Evolutionary conservation across 2,329 filamentous ascomycete genomes (phyloP).

Genomic region (Metarhizium brunneum): DNA sequence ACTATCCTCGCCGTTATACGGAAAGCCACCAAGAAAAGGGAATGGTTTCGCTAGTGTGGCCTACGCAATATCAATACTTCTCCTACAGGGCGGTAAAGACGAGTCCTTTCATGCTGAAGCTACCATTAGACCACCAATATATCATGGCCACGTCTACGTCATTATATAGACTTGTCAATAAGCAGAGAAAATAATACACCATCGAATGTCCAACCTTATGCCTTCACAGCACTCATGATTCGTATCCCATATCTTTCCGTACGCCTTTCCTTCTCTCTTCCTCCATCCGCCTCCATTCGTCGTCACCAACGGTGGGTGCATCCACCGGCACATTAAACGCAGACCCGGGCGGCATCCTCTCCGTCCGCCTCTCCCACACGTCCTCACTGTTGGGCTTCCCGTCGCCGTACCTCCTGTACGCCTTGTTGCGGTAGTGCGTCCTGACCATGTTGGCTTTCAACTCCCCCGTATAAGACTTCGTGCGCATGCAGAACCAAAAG

Average conservation of each 20-base stretch:
- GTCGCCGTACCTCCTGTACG: conserved; percentile 52
- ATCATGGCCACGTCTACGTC: not conserved
- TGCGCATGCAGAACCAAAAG: conserved; percentile 97
- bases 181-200: not conserved
- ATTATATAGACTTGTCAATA: not conserved
- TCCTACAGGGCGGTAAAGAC: too few species aligned
- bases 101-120: too few species aligned
- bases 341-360: conserved; percentile 42
- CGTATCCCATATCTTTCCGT: conserved; percentile 21
- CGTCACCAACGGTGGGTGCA: conserved; percentile 28
- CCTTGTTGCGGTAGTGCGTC: conserved; percentile 59
- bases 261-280: conserved; percentile 24
- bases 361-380: conserved; percentile 70
- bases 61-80: too few species aligned
- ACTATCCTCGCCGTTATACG: too few species aligned
- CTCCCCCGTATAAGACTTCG: conserved; percentile 50
- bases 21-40: too few species aligned
- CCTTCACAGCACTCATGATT: conserved; percentile 5
- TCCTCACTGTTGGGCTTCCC: conserved; percentile 72
- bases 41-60: too few species aligned
- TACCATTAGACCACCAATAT: not conserved
- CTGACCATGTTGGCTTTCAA: conserved; percentile 53
- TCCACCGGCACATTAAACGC: conserved; percentile 35
- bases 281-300: conserved; percentile 31
- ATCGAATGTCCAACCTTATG: not conserved